Evolutionary conservation across 257 asterid genomes (phyloP).

Genomic region (Nicotiana knightiana): DNA sequence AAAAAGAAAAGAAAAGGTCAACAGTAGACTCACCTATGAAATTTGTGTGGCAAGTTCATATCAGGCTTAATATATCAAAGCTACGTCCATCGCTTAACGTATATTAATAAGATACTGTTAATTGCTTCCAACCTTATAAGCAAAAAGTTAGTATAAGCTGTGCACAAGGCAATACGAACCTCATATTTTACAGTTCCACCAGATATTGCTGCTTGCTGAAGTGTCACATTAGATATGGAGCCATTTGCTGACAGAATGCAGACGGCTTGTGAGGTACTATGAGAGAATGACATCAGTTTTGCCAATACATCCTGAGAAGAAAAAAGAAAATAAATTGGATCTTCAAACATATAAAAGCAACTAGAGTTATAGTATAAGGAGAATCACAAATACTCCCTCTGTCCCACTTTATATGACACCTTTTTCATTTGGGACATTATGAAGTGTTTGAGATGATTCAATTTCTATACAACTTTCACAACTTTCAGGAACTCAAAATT

Average conservation of each 20-base stretch:
- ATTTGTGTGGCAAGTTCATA: not conserved
- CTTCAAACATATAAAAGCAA: not conserved
- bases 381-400: not conserved
- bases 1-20: not conserved
- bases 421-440: not conserved
- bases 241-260: conserved; percentile 21
- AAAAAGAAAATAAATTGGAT: conserved; percentile 2
- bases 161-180: conserved; percentile 3
- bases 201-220: conserved; percentile 13
- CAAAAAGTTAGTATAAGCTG: not conserved
- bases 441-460: not conserved
- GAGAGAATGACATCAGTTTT: conserved; percentile 16
- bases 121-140: not conserved
- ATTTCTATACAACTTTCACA: not conserved
- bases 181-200: conserved; percentile 19
- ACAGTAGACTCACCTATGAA: not conserved
- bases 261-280: conserved; percentile 12
- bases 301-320: conserved; percentile 18
- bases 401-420: not conserved
- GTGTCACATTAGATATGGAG: conserved; percentile 15
- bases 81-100: not conserved
- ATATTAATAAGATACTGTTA: not conserved
- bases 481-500: not conserved
- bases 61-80: not conserved
- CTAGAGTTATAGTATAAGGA: not conserved